These are phyloP conservation scores for Diaporthe velutina DNA, from an alignment of 2,329 filamentous ascomycete species.

Conservation along the genomic window DNA sequence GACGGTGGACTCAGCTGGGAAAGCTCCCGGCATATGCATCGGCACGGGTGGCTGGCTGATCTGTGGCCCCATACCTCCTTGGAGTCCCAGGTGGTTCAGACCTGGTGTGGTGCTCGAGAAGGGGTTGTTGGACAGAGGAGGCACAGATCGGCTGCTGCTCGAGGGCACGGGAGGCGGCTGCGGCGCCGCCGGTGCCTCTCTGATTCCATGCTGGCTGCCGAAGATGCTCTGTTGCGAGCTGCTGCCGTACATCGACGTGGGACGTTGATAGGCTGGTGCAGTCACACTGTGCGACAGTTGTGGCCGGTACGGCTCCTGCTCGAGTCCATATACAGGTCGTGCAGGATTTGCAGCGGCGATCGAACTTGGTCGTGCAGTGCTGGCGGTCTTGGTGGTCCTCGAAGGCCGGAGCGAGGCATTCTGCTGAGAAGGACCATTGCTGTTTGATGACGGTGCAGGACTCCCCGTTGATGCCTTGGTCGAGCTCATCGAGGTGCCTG, in stretches of 20 bases:
- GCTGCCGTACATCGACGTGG: conserved; percentile 9
- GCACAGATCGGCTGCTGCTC: conserved; percentile 17
- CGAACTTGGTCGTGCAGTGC: conserved; percentile 18
- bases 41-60: conserved; percentile 6
- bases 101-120: conserved; percentile 16
- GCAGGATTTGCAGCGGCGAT: conserved; percentile 11
- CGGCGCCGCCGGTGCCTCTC: conserved; percentile 33
- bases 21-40: conserved; percentile 36
- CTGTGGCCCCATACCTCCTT: neutral
- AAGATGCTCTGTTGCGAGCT: conserved; percentile 36
- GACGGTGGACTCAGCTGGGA: conserved; percentile 31
- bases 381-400: conserved; percentile 26
- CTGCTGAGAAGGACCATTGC: conserved; percentile 31
- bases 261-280: conserved; percentile 17
- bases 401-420: conserved; percentile 21
- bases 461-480: conserved; percentile 34
- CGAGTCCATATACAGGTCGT: conserved; percentile 30
- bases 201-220: conserved; percentile 38
- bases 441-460: conserved; percentile 15
- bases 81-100: neutral
- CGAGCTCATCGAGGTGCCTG: conserved; percentile 30
- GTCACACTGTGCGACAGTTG: conserved; percentile 31
- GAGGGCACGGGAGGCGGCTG: conserved; percentile 24
- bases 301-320: conserved; percentile 29
- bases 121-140: neutral